Conservation (phyloP, 495 filamentous ascomycete genomes). For the Daldinia bambusicola region DNA sequence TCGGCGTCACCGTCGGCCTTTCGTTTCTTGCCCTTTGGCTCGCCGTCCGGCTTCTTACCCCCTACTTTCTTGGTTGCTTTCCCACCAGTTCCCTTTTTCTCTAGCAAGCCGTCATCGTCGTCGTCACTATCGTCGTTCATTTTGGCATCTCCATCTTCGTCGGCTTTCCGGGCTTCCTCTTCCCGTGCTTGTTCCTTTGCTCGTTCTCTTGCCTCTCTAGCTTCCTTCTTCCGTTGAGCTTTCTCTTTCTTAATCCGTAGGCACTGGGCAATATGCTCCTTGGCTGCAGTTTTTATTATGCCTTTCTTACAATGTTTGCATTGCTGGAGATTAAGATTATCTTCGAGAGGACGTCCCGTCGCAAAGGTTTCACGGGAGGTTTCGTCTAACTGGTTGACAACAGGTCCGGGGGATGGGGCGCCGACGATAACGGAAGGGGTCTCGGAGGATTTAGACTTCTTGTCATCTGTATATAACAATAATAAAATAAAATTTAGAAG, state of each 20-base stretch:
- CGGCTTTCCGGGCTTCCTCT: conserved; percentile 67
- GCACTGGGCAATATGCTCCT: conserved; percentile 74
- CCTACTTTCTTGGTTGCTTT: conserved; percentile 80
- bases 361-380: conserved; percentile 75
- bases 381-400: conserved; percentile 80
- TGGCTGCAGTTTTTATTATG: conserved; percentile 67
- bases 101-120: conserved; percentile 64
- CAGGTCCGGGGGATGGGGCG: conserved; percentile 58
- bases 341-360: conserved; percentile 77
- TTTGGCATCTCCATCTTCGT: conserved; percentile 67
- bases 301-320: conserved; percentile 88
- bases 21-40: conserved; percentile 88
- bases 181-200: conserved; percentile 68
- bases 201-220: conserved; percentile 76
- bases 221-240: conserved; percentile 80
- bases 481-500: conserved; percentile 11
- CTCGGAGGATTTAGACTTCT: conserved; percentile 54
- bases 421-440: conserved; percentile 59
- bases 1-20: conserved; percentile 85
- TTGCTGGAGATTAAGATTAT: conserved; percentile 70
- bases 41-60: conserved; percentile 71
- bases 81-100: conserved; percentile 52
- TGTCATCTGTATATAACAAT: conserved; percentile 51
- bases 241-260: conserved; percentile 78
- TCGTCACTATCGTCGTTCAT: conserved; percentile 87